Conservation (phyloP, 805 yeast genomes). For the Candida succiphila region DNA sequence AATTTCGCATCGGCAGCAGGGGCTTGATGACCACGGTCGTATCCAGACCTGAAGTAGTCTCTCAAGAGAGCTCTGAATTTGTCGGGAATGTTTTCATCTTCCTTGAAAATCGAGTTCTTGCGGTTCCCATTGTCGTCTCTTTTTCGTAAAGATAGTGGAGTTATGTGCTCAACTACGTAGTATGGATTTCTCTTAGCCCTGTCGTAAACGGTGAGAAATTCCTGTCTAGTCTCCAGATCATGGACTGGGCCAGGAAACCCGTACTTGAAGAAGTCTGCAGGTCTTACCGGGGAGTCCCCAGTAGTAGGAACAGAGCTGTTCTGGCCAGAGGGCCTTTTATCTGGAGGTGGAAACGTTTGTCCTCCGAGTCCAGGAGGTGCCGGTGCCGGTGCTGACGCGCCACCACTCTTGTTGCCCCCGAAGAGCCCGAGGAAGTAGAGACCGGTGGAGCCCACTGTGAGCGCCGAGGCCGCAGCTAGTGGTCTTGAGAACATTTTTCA, state of each 20-base stretch:
- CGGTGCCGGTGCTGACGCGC: conserved; percentile 10
- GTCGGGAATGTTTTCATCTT: conserved; percentile 74
- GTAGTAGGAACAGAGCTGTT: neutral
- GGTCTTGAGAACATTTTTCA: conserved; percentile 7
- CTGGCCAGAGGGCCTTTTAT: conserved; percentile 3
- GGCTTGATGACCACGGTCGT: conserved; percentile 94
- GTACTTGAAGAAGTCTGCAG: conserved; percentile 75
- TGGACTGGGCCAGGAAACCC: conserved; percentile 96
- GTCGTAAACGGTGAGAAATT: conserved; percentile 80
- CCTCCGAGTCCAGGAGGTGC: conserved; percentile 5
- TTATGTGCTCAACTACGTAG: conserved; percentile 80
- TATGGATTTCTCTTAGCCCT: conserved; percentile 78
- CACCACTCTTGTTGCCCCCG: conserved; percentile 8
- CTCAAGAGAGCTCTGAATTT: conserved; percentile 66
- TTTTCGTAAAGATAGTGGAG: conserved; percentile 53
- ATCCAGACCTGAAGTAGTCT: conserved; percentile 92
- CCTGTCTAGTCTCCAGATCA: conserved; percentile 64
- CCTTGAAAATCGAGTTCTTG: conserved; percentile 71
- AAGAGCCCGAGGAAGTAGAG: conserved; percentile 19
- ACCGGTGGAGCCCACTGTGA: conserved; percentile 15
- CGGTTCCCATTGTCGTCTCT: conserved; percentile 54
- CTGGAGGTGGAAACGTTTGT: conserved; percentile 1
- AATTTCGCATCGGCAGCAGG: conserved; percentile 97
- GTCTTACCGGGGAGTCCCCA: conserved; percentile 36
- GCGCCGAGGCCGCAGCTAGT: conserved; percentile 7